Conservation (phyloP, 1,139 yeast species). For the Starmera stellimalicola region DNA sequence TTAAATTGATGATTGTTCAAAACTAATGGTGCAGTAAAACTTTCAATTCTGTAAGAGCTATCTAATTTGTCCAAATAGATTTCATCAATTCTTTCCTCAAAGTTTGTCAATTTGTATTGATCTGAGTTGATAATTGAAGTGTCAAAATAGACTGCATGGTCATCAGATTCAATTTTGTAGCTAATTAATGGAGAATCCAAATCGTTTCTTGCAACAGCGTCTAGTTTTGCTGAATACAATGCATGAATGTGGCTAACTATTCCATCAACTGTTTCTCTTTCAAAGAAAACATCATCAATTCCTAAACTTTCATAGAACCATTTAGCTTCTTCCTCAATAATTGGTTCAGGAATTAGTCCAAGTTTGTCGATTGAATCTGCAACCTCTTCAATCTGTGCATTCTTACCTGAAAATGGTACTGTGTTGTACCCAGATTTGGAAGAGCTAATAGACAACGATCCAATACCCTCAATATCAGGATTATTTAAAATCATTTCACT, state of each 20-base stretch:
- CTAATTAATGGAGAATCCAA: slow-evolving; percentile 50
- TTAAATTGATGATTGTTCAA: slow-evolving; percentile 32
- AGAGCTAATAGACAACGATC: slow-evolving; percentile 29
- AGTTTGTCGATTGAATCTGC: slow-evolving; percentile 73
- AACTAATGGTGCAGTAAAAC: slow-evolving; percentile 63
- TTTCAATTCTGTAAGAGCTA: slow-evolving; percentile 60
- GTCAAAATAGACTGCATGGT: slow-evolving; percentile 90
- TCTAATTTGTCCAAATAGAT: slow-evolving; percentile 50
- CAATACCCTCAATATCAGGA: slow-evolving; percentile 31
- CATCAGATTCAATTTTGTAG: slow-evolving; percentile 61
- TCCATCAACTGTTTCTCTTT: slow-evolving; percentile 71
- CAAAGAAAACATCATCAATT: slow-evolving; percentile 87
- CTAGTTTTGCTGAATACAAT: slow-evolving; percentile 85
- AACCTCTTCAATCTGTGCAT: slow-evolving; percentile 71
- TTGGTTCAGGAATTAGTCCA: slow-evolving; percentile 82
- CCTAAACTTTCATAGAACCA: slow-evolving; percentile 90
- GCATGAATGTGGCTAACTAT: slow-evolving; percentile 80
- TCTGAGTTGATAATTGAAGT: slow-evolving; percentile 31
- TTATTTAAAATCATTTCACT: too few species aligned
- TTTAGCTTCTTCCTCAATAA: slow-evolving; percentile 77
- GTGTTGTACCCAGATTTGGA: slow-evolving; percentile 55
- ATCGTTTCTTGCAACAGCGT: slow-evolving; percentile 62
- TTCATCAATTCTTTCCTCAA: slow-evolving; percentile 71
- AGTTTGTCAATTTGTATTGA: slow-evolving; percentile 30
- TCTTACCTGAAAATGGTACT: slow-evolving; percentile 71